A percentile compares a stretch with the other conserved stretches of the same genome.
These are phyloP conservation scores for Globisporangium barbulae DNA, from an alignment of 352 stramenopile genomes.

Conservation along the genomic window DNA sequence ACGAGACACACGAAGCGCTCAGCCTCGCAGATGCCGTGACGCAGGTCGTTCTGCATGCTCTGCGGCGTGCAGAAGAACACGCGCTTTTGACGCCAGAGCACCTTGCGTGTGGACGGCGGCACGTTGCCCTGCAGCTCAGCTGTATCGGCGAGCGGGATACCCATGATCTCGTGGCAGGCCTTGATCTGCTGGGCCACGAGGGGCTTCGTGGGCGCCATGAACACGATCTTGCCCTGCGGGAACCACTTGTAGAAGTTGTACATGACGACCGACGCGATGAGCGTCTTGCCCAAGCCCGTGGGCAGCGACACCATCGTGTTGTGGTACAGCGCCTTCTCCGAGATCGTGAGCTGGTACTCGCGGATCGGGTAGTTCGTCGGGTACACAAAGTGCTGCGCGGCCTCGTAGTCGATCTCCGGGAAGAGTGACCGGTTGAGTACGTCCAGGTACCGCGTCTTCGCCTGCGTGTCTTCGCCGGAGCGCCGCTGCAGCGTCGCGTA, in stretches of 20 bases:
- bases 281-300: conserved; percentile 99
- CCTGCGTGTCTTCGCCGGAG: conserved; percentile 49
- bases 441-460: conserved; percentile 59
- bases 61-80: conserved; percentile 99
- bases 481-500: conserved; percentile 18
- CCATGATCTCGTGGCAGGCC: conserved; percentile 94
- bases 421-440: conserved; percentile 29
- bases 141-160: conserved; percentile 88
- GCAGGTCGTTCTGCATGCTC: conserved; percentile 96
- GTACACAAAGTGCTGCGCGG: conserved; percentile 78
- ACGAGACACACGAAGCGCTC: conserved; percentile 95
- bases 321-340: conserved; percentile 90
- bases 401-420: conserved; percentile 58
- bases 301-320: conserved; percentile 99
- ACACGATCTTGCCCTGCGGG: conserved; percentile 92
- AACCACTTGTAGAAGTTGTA: conserved; percentile 99
- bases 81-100: conserved; percentile 90
- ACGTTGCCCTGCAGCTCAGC: conserved; percentile 86
- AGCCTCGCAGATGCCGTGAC: conserved; percentile 68
- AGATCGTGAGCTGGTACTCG: conserved; percentile 95
- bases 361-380: conserved; percentile 90
- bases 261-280: conserved; percentile 99
- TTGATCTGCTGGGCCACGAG: conserved; percentile 98
- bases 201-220: conserved; percentile 97
- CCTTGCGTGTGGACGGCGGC: conserved; percentile 51